Conservation (phyloP, 2,329 filamentous ascomycete species). For the Penicillium expansum region DNA sequence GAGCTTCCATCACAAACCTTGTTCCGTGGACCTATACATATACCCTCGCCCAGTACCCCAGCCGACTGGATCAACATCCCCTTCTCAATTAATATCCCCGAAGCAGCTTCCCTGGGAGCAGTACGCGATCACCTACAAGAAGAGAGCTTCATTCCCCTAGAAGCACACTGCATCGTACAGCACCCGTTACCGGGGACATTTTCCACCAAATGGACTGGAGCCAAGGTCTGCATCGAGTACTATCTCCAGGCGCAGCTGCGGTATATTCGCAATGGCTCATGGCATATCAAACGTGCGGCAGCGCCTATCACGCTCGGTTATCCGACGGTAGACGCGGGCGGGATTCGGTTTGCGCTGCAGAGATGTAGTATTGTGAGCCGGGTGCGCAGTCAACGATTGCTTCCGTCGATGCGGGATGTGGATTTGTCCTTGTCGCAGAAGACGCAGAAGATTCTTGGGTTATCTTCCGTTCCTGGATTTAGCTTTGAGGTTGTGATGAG, state of each 20-base stretch:
- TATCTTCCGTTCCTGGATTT: slow-evolving; percentile 35
- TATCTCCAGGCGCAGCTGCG: background rate
- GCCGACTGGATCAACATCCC: background rate
- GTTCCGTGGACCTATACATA: slow-evolving; percentile 5
- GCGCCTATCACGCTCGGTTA: background rate
- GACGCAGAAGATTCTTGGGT: slow-evolving; percentile 32
- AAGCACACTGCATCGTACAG: background rate
- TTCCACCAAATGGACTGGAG: background rate
- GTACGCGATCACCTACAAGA: background rate
- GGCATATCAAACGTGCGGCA: background rate
- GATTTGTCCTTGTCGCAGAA: slow-evolving; percentile 37
- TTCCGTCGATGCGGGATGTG: slow-evolving; percentile 30
- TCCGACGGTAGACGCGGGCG: background rate
- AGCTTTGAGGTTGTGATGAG: slow-evolving; percentile 26
- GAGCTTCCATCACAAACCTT: background rate
- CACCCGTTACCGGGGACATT: background rate
- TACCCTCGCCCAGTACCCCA: slow-evolving; percentile 3
- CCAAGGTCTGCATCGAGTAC: background rate
- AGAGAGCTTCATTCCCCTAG: background rate
- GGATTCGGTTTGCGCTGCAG: slow-evolving; percentile 1
- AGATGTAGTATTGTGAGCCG: background rate
- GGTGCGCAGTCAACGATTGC: slow-evolving; percentile 30
- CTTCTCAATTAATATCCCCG: background rate
- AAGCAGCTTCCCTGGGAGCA: background rate
- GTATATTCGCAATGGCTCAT: background rate